Evolutionary conservation across 2,329 filamentous ascomycete species (phyloP), one percentile per base, ranked within the genome.

Genomic region (Corniculantispora saksenae): DNA sequence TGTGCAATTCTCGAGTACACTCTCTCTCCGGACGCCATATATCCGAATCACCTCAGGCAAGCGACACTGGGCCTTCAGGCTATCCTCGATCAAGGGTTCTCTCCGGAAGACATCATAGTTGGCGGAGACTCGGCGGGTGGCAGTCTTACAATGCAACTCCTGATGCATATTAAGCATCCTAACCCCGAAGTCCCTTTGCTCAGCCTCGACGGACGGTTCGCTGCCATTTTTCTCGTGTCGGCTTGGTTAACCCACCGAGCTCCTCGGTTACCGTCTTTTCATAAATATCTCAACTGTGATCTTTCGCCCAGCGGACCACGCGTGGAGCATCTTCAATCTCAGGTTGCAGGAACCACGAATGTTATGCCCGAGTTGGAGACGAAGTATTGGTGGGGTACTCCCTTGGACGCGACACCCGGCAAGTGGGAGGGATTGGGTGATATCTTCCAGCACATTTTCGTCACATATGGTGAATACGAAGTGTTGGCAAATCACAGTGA

Each of bases 81-180:
- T 25, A 51, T 61, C 27, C 13, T 47, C 2, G 23, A 40, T 9
- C 45, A 51, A 19, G 58, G 58, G 6, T 51, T 61, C 27, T 29
- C 27, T 13, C 21, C 58, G 8, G 10, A 19, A 1, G 45, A 61
- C 29, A 43, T 61, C 12, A 50, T 61, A 3, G 27, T 61, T 15
- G 58, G 58, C 12, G 58, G 74, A 73, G 75, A 77, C 51, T 76
- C 74, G 23, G 73, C 74, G 0, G 75, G 75, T 7, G 75, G 70
- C 0, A 76, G 75, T 56, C 64, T 77, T n/a, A 70, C 72, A 0
- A 67, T 66, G 3, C 71, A 72, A 63, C 54, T 76, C 27, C 63
- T 75, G 3, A 66, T 69, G 1, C 74, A 76, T 57, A 57, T 75
- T 19, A 48, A 74, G 29, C 70, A 72, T 43, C 71, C 73, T 2